Evolutionary conservation across 2,329 filamentous ascomycete species (phyloP).

Genomic region (Helotiales sp.): DNA sequence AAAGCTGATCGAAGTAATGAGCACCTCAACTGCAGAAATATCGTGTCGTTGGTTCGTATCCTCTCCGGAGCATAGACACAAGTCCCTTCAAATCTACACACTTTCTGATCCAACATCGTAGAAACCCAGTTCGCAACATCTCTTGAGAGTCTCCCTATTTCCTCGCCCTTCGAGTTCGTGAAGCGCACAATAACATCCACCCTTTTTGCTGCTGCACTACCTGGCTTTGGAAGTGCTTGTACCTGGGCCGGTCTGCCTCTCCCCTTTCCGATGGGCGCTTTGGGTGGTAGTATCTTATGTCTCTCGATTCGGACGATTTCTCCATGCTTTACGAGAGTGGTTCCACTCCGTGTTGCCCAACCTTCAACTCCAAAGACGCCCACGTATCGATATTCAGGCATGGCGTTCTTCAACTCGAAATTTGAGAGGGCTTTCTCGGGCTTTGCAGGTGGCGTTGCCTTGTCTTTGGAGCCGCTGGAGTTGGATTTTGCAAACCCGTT

Average conservation of each 20-base stretch:
- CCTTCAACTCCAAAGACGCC: conserved; percentile 90
- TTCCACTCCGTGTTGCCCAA: conserved; percentile 88
- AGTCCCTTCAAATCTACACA: conserved; percentile 84
- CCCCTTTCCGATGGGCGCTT: conserved; percentile 51
- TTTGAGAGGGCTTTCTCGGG: conserved; percentile 19
- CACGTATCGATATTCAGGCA: conserved; percentile 73
- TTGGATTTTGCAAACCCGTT: conserved; percentile 36
- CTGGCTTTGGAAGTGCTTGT: conserved; percentile 36
- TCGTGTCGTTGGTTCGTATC: conserved; percentile 86
- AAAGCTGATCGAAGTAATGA: conserved; percentile 79
- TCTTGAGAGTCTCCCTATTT: conserved; percentile 85
- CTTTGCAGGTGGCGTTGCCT: conserved; percentile 38
- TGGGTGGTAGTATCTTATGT: conserved; percentile 71
- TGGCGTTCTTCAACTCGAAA: conserved; percentile 21
- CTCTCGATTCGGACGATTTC: conserved; percentile 88
- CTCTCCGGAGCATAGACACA: conserved; percentile 90
- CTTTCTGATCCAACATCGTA: conserved; percentile 84
- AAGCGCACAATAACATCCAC: conserved; percentile 92
- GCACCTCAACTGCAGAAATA: conserved; percentile 87
- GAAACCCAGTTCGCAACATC: conserved; percentile 93
- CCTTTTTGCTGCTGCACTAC: conserved; percentile 60
- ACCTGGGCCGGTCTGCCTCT: conserved; percentile 45
- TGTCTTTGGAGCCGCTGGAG: conserved; percentile 16
- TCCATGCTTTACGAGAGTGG: conserved; percentile 75
- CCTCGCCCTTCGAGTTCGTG: conserved; percentile 76